Evolutionary conservation across 1,284 basidiomycete species (phyloP).

Genomic region (Leccinum angustisporum): DNA sequence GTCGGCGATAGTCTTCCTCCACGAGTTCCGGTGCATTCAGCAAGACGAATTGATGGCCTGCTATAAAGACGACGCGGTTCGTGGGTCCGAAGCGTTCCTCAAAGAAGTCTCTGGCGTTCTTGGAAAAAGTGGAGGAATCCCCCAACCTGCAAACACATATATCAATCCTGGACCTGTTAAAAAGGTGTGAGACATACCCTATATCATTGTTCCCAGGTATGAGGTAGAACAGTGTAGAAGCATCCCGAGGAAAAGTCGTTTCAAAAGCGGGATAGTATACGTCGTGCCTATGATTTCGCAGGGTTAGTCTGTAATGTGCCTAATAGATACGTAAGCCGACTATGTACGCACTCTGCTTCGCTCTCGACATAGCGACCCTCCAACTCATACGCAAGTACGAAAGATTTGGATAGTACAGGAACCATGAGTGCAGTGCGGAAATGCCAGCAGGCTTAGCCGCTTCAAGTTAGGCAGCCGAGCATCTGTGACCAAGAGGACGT

Average conservation of each 20-base stretch:
- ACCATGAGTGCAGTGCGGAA: too few relatives aligned
- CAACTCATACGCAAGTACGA: too few relatives aligned
- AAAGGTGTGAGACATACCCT: conserved; percentile 47
- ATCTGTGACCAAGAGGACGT: too few relatives aligned
- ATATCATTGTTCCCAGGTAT: conserved; percentile 90
- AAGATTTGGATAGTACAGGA: too few relatives aligned
- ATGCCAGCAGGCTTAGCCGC: too few relatives aligned
- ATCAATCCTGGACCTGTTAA: background rate
- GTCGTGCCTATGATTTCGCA: conserved; percentile 54
- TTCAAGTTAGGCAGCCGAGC: too few relatives aligned
- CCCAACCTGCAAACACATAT: conserved; percentile 50
- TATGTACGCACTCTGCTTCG: too few relatives aligned
- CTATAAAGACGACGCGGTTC: conserved; percentile 53
- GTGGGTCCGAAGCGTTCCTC: conserved; percentile 63
- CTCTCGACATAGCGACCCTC: too few relatives aligned
- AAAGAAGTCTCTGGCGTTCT: conserved; percentile 63
- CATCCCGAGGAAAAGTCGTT: conserved; percentile 57
- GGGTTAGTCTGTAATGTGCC: too few relatives aligned
- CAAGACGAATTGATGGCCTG: conserved; percentile 72
- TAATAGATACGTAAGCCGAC: too few relatives aligned
- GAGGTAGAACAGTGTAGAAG: conserved; percentile 54
- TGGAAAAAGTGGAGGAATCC: conserved; percentile 54
- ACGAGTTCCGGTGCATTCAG: conserved; percentile 77
- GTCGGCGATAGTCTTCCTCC: conserved; percentile 75
- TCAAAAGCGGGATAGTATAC: conserved; percentile 66